A percentile compares a stretch with the other conserved stretches of the same genome.
Conservation (phyloP, 495 filamentous ascomycete species). For the Alectoria sarmentosa region DNA sequence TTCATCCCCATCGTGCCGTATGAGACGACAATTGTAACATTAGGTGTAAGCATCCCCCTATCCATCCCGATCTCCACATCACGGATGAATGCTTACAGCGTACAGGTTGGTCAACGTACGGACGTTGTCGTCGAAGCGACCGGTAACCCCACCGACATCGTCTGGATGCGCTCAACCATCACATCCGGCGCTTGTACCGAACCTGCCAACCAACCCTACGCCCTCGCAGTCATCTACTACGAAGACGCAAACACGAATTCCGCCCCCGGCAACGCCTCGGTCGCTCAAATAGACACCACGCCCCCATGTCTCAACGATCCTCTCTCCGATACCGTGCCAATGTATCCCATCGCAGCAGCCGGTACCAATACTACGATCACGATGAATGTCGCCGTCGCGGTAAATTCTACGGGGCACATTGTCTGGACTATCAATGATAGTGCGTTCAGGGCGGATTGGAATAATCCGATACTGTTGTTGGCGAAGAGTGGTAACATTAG, state of each 20-base stretch:
- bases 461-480: conserved; percentile 32
- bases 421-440: conserved; percentile 30
- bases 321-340: conserved; percentile 28
- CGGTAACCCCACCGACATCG: conserved; percentile 25
- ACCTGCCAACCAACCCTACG: conserved; percentile 25
- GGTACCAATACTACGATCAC: conserved; percentile 27
- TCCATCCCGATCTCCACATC: neutral
- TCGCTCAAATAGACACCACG: conserved; percentile 16
- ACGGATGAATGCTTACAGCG: neutral
- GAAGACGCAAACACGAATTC: conserved; percentile 28
- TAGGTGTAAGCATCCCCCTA: neutral
- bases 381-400: conserved; percentile 25
- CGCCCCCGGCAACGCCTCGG: conserved; percentile 19
- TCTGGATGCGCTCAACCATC: conserved; percentile 36
- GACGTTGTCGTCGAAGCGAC: conserved; percentile 36
- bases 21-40: conserved; percentile 6
- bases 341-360: conserved; percentile 21
- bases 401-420: conserved; percentile 28
- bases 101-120: conserved; percentile 34
- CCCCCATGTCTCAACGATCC: conserved; percentile 30
- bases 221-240: conserved; percentile 36
- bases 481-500: conserved; percentile 30
- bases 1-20: conserved; percentile 38
- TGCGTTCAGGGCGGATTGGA: conserved; percentile 32
- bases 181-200: conserved; percentile 18